phyloP scores from a whole-genome alignment of 2,329 filamentous ascomycete genomes.

The Nothopassalora personata region DNA sequence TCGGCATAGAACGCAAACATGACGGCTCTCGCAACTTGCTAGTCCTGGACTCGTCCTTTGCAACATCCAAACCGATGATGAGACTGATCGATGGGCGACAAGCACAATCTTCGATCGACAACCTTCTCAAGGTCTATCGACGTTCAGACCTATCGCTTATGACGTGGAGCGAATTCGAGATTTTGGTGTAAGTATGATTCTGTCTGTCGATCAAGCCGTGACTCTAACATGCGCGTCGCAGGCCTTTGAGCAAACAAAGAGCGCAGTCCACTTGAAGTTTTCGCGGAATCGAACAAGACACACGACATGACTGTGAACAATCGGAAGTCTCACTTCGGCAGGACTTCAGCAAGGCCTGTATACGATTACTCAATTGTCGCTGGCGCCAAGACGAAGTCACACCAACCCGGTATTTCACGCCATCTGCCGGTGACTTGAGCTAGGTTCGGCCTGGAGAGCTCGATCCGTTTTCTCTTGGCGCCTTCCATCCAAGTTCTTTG shows the following conservation, averaged over 20 bases:
- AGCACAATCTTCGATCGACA: slow-evolving; percentile 37
- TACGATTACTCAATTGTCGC: neutral
- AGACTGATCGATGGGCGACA: slow-evolving; percentile 50
- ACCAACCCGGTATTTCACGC: neutral
- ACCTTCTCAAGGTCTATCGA: slow-evolving; percentile 66
- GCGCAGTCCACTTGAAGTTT: neutral
- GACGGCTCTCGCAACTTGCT: slow-evolving; percentile 65
- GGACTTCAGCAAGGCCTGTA: neutral
- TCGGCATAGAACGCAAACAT: slow-evolving; percentile 69
- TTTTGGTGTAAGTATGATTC: slow-evolving; percentile 24
- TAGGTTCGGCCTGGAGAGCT: neutral
- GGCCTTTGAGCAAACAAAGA: neutral
- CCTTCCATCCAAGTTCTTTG: slow-evolving; percentile 4
- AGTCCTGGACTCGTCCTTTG: slow-evolving; percentile 83
- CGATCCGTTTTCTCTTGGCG: neutral
- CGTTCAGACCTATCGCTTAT: slow-evolving; percentile 62
- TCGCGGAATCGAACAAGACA: neutral
- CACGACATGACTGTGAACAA: neutral
- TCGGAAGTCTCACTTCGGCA: neutral
- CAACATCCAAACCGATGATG: slow-evolving; percentile 59
- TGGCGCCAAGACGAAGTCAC: neutral
- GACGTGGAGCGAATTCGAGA: slow-evolving; percentile 72
- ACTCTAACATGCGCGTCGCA: neutral
- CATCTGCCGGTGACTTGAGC: neutral
- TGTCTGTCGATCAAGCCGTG: neutral